Conservation (phyloP, 495 filamentous ascomycete species). For the Tuber umbilicatum region DNA sequence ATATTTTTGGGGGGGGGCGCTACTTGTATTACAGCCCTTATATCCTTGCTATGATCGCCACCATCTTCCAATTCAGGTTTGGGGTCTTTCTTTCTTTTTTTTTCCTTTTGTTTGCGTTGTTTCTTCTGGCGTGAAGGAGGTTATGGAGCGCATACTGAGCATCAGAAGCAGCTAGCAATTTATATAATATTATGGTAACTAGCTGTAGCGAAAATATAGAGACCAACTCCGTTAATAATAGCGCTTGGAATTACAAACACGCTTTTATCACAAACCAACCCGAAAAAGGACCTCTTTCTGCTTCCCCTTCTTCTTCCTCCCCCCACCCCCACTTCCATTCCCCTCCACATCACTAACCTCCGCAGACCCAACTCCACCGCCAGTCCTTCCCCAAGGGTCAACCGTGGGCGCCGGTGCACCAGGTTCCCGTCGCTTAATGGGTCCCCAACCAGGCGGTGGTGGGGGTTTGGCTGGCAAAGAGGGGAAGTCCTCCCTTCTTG, state of each 20-base stretch:
- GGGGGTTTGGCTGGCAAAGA: slow-evolving; percentile 35
- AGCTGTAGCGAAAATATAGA: not conserved
- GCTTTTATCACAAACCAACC: slow-evolving; percentile 23
- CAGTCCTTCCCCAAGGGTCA: slow-evolving; percentile 19
- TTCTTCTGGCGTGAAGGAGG: slow-evolving; percentile 7
- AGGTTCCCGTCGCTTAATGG: slow-evolving; percentile 26
- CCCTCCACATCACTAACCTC: slow-evolving; percentile 34
- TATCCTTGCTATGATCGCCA: not conserved
- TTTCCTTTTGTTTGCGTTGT: not conserved
- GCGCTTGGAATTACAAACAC: not conserved
- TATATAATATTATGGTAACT: not conserved
- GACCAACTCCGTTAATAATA: not conserved
- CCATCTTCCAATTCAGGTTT: not conserved
- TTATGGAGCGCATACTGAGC: slow-evolving; percentile 3
- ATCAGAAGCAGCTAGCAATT: not conserved
- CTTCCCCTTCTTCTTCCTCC: slow-evolving; percentile 40
- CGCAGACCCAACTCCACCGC: slow-evolving; percentile 17
- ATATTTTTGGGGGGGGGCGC: not conserved
- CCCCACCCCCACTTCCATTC: slow-evolving; percentile 8
- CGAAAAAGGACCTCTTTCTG: slow-evolving; percentile 36
- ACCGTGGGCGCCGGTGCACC: slow-evolving; percentile 20
- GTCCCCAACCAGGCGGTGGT: slow-evolving; percentile 33
- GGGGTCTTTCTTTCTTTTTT: not conserved
- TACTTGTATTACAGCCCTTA: not conserved
- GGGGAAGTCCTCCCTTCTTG: slow-evolving; percentile 27